These are phyloP conservation scores for Trifolium dubium DNA, from an alignment of 306 rosid genomes.

Conservation along the genomic window DNA sequence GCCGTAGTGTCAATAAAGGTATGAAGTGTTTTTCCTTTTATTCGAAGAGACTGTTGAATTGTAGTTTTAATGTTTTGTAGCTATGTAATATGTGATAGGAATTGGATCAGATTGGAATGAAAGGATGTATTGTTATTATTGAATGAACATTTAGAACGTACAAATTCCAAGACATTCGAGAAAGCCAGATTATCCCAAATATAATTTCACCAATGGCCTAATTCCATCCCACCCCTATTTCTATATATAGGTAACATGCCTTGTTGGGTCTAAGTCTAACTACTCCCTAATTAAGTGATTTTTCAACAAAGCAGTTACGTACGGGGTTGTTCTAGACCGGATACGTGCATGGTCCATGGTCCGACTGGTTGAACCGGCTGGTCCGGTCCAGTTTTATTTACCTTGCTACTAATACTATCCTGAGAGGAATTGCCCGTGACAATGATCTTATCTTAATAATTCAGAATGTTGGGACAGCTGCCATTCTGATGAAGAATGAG, in stretches of 20 bases:
- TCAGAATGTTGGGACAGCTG: background rate
- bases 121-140: background rate
- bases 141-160: background rate
- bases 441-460: background rate
- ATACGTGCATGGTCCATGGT: background rate
- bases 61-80: conserved; percentile 12
- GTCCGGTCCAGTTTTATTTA: background rate
- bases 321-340: background rate
- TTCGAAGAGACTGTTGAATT: conserved; percentile 24
- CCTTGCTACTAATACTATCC: background rate
- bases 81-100: background rate
- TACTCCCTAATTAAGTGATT: background rate
- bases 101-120: background rate
- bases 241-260: background rate
- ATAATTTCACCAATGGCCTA: conserved; percentile 1
- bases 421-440: background rate
- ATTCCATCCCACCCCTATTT: conserved; percentile 2
- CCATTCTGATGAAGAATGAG: background rate
- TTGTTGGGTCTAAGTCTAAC: background rate
- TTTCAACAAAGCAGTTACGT: background rate
- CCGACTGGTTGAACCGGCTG: background rate
- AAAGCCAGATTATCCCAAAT: background rate
- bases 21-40: conserved; percentile 37
- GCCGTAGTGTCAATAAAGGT: conserved; percentile 94
- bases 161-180: background rate